Base-by-base conservation (phyloP, 352 stramenopile genomes). In the Pythium coloratum region DNA sequence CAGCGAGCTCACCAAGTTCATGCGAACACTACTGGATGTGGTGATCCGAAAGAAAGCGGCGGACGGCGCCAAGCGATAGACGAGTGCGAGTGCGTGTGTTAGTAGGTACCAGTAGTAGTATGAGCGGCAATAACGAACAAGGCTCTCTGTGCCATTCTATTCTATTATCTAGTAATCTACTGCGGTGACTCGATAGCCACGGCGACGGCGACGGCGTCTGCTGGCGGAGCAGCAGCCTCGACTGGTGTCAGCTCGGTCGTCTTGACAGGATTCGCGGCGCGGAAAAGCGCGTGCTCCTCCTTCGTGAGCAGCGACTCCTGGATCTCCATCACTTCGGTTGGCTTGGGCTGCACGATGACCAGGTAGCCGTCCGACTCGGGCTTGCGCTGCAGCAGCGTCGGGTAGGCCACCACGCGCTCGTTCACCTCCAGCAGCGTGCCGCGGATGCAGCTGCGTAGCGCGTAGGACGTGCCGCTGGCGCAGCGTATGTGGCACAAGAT, bases 331-430 rank as follows among this genome's bases (percentile, higher is more conserved):
- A 94, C 69, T 59, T 95, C 88, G 5, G 77, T 69, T 9, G 86
- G 81, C 74, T 95, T 95, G 2, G 88, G 88, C 66, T 93, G 88
- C 50, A 92, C 82, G 63, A 95, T 92, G 51, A 89, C 76, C 36
- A 95, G 68, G 47, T 90, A 95, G 26, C 86, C 88, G 38, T 94
- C 84, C 34, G 86, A 90, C 28, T 88, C 72, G 33, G 75, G 73
- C 84, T 77, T 91, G 50, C 77, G 68, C 69, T 87, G 77, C 55
- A 95, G 72, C 38, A 95, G 69, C 50, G 77, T 65, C 9, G 88
- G 88, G 20, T 88, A 73, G 34, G 74, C 69, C 33, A 77, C 59
- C 26, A 95, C 59, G 20, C 78, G 73, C 46, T 92, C 83, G 64
- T 95, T 95, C 47, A 94, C 75, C 61, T 94, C 87, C 55, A 95